These are phyloP conservation scores for Globomyces sp. DNA, from an alignment of 371 early-diverging fungal genomes.

Conservation along the genomic window DNA sequence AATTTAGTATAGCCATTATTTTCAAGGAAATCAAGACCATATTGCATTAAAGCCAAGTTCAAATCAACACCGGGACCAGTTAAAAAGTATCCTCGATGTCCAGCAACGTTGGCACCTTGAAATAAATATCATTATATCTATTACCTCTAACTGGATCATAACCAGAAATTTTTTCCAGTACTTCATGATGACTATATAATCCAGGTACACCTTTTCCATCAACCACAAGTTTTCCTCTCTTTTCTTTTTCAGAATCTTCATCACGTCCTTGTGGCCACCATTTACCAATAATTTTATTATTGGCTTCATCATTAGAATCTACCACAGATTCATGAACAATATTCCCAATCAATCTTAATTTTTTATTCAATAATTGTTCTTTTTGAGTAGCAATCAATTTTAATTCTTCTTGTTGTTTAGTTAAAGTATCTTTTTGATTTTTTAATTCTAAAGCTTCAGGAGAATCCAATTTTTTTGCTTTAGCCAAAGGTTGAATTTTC, in stretches of 20 bases:
- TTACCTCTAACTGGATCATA: slow-evolving; percentile 90
- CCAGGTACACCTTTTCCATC: slow-evolving; percentile 50
- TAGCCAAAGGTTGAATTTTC: slow-evolving; percentile 85
- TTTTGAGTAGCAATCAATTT: slow-evolving; percentile 60
- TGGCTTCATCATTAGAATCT: slow-evolving; percentile 78
- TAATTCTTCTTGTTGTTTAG: slow-evolving; percentile 69
- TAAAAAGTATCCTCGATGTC: slow-evolving; percentile 99
- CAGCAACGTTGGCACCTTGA: slow-evolving; percentile 89
- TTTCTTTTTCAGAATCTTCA: slow-evolving; percentile 35
- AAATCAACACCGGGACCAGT: slow-evolving; percentile 95
- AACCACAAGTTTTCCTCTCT: slow-evolving; percentile 34
- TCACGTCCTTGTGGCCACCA: slow-evolving; percentile 53
- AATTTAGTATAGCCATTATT: slow-evolving; percentile 90
- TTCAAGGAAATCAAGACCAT: slow-evolving; percentile 95
- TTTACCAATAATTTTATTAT: slow-evolving; percentile 39
- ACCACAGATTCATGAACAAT: slow-evolving; percentile 94
- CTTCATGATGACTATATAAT: slow-evolving; percentile 89
- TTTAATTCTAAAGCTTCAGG: slow-evolving; percentile 56
- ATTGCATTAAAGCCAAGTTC: slow-evolving; percentile 94
- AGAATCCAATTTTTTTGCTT: slow-evolving; percentile 52
- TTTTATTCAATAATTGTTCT: slow-evolving; percentile 66
- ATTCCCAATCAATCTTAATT: slow-evolving; percentile 88
- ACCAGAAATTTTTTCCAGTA: slow-evolving; percentile 87
- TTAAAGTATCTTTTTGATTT: slow-evolving; percentile 75
- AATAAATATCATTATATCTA: not conserved